phyloP scores from a whole-genome alignment of 768 basidiomycete species.

The Xanthoconium stramineum region DNA sequence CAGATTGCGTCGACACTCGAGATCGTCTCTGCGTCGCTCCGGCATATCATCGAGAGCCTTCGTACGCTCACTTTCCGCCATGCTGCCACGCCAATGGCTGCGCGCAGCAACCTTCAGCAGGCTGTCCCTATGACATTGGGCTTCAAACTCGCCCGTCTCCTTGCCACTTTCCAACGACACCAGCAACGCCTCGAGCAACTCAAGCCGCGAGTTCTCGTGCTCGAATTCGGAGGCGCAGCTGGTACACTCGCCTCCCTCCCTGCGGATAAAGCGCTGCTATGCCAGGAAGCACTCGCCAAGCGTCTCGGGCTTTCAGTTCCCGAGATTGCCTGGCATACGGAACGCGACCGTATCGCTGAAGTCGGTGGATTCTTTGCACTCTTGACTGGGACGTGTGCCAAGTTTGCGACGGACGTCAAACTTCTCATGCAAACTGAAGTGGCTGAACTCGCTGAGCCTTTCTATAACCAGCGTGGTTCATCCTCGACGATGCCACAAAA shows the following conservation, averaged over 20 bases:
- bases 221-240: conserved; percentile 46
- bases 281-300: conserved; percentile 23
- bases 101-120: conserved; percentile 46
- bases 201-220: conserved; percentile 35
- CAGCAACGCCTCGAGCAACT: conserved; percentile 36
- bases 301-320: conserved; percentile 20
- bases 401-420: conserved; percentile 44
- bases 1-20: conserved; percentile 40
- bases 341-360: conserved; percentile 43
- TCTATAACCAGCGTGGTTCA: conserved; percentile 40
- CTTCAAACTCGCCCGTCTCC: conserved; percentile 44
- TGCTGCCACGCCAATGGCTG: conserved; percentile 42
- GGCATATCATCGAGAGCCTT: conserved; percentile 29
- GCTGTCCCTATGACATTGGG: conserved; percentile 48
- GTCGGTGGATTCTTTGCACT: conserved; percentile 43
- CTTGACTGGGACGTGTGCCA: conserved; percentile 43
- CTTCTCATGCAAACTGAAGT: conserved; percentile 49
- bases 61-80: conserved; percentile 29
- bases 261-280: conserved; percentile 30
- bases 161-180: conserved; percentile 43
- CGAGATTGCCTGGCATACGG: conserved; percentile 38
- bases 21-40: conserved; percentile 30
- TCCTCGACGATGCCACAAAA: conserved; percentile 53
- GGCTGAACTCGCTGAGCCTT: conserved; percentile 44
- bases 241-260: conserved; percentile 45